phyloP scores from a whole-genome alignment of 257 asterid genomes.

The Nicotiana paniculata region DNA sequence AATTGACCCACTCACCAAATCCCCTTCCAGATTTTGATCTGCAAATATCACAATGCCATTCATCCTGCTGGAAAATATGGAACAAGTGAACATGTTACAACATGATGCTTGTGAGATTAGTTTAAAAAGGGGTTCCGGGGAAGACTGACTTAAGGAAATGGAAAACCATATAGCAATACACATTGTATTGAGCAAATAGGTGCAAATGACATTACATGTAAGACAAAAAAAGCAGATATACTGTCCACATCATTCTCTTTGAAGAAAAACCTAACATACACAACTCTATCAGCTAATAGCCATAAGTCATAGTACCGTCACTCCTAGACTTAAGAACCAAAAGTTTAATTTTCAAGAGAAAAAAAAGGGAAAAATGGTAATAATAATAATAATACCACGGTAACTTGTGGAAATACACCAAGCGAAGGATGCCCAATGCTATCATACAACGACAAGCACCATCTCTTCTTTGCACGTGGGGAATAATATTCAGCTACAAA shows the following conservation, averaged over 20 bases:
- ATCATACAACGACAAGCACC: conserved; percentile 90
- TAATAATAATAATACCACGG: conserved; percentile 50
- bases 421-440: conserved; percentile 85
- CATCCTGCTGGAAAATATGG: conserved; percentile 42
- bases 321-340: background rate
- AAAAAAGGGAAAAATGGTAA: background rate
- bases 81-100: background rate
- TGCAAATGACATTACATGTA: background rate
- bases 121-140: background rate
- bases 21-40: conserved; percentile 97
- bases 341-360: background rate
- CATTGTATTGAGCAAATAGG: background rate
- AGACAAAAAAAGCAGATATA: background rate
- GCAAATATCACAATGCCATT: conserved; percentile 97
- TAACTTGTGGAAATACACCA: conserved; percentile 93
- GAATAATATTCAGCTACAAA: conserved; percentile 93
- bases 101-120: conserved; percentile 7
- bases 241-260: background rate
- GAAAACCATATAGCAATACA: background rate
- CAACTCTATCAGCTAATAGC: background rate
- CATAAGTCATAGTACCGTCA: background rate
- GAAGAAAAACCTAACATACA: background rate
- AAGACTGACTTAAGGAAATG: background rate
- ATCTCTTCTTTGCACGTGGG: conserved; percentile 93
- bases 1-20: conserved; percentile 61